These are phyloP conservation scores for Penicillium hesseltinei DNA, from an alignment of 2,329 filamentous ascomycete genomes.

Conservation along the genomic window DNA sequence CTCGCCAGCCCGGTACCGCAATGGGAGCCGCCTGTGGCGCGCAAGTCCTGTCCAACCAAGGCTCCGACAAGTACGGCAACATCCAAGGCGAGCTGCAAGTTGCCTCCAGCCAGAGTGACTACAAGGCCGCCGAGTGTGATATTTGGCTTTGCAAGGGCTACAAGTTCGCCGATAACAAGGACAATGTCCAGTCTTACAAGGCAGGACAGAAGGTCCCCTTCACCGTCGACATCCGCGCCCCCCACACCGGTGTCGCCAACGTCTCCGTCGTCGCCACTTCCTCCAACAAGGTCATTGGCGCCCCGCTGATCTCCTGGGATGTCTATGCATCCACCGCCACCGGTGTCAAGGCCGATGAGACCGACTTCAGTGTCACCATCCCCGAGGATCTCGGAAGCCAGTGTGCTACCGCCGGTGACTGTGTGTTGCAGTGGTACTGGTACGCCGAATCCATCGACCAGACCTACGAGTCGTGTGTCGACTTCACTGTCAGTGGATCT, in stretches of 20 bases:
- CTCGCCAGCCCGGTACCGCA: constrained; percentile 52
- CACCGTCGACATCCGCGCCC: constrained; percentile 46
- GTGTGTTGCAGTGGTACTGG: constrained; percentile 40
- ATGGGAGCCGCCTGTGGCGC: constrained; percentile 54
- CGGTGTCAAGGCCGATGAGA: constrained; percentile 27
- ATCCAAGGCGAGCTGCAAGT: constrained; percentile 56
- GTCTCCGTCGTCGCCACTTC: constrained; percentile 50
- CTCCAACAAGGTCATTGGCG: constrained; percentile 41
- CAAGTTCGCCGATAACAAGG: constrained; percentile 56
- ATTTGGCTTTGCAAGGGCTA: constrained; percentile 60
- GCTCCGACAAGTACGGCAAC: constrained; percentile 56
- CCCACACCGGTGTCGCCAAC: constrained; percentile 51
- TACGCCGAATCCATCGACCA: constrained; percentile 34
- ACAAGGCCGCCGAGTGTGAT: constrained; percentile 49
- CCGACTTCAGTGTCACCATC: constrained; percentile 33
- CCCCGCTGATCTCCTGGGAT: constrained; percentile 33
- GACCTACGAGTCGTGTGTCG: constrained; percentile 38
- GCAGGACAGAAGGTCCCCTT: constrained; percentile 47
- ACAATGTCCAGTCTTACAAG: constrained; percentile 53
- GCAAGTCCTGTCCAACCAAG: constrained; percentile 55
- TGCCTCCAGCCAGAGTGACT: constrained; percentile 49
- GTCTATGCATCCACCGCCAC: constrained; percentile 33
- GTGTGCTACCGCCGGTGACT: constrained; percentile 30
- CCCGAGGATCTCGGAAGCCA: constrained; percentile 28
- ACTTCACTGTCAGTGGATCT: constrained; percentile 31